Evolutionary conservation across 805 yeast genomes (phyloP), one percentile per base, ranked within the genome.

Genomic region (Saturnispora silvae): DNA sequence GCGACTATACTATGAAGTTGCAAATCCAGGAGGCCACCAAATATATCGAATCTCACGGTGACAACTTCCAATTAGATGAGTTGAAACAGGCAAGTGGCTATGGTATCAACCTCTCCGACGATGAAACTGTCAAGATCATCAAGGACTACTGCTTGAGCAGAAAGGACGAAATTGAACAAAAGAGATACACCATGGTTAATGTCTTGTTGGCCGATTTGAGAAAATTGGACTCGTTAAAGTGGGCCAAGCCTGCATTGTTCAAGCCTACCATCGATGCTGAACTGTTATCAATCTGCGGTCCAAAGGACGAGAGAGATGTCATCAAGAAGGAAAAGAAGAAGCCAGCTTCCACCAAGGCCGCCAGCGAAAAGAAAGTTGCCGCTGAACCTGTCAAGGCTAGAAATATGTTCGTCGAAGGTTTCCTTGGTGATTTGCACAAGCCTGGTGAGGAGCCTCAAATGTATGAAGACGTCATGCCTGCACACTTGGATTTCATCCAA

Each of bases 391-490:
- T 47, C 36, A 52, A 54, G 11, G 52, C 52, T 17, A 53, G 94
- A 63, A 74, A 86, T 34, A 92, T 92, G 95, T 92, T 87, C 56
- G 65, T 76, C 14, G 96, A 92, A 59, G 99, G 99, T 7, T 92
- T 92, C 65, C 66, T 92, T 42, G 97, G 97, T 32, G 94, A 83
- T 43, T 68, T 92, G 50, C 98, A 92, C 61, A 82, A 82, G 57
- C 86, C 95, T 19, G 97, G 96, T 49, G 96, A 79, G 57, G 89
- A 89, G 57, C 87, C 89, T 26, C 99, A 92, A 65, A 80, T 72
- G 47, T 79, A 68, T 59, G 92, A 94, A 25, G 94, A 85, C 53
- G 67, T 84, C 41, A 78, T 84, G 81, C 67, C 68, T 45, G 80
- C 75, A 46, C 98, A 92, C 58, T 66, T 85, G 50, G 73, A 70